Conservation (phyloP, 139 green algal genomes). For the Chlorella sp. region DNA sequence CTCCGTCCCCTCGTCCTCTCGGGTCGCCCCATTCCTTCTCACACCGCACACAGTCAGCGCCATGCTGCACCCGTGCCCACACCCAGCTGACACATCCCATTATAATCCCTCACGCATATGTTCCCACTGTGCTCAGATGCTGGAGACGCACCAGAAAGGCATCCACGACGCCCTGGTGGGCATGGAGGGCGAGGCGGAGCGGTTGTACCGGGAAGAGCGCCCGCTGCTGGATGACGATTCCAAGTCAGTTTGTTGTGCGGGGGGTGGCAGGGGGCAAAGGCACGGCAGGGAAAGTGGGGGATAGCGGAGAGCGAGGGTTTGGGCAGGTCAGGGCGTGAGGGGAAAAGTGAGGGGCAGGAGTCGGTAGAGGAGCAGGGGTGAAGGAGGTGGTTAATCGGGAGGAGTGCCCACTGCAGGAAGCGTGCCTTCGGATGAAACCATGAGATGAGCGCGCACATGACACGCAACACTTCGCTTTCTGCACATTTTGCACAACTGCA, state of each 20-base stretch:
- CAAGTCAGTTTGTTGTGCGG: conserved; percentile 13
- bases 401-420: no score
- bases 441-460: neutral
- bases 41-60: no score
- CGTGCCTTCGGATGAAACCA: neutral
- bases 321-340: neutral
- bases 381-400: no score
- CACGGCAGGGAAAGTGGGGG: no score
- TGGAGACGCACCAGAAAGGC: conserved; percentile 91
- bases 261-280: conserved; percentile 35
- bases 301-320: no score
- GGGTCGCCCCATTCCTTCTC: no score
- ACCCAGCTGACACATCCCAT: no score
- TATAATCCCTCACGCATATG: neutral
- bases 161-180: conserved; percentile 59
- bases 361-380: neutral
- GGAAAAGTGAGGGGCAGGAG: neutral
- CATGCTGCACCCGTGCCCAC: no score
- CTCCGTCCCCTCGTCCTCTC: no score
- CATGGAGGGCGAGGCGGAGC: conserved; percentile 81
- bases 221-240: conserved; percentile 44
- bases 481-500: no score
- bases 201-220: conserved; percentile 63
- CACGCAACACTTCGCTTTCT: neutral
- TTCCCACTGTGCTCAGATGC: conserved; percentile 52